phyloP scores from a whole-genome alignment of 2,329 filamentous ascomycete genomes.

The Sporothrix phasma region DNA sequence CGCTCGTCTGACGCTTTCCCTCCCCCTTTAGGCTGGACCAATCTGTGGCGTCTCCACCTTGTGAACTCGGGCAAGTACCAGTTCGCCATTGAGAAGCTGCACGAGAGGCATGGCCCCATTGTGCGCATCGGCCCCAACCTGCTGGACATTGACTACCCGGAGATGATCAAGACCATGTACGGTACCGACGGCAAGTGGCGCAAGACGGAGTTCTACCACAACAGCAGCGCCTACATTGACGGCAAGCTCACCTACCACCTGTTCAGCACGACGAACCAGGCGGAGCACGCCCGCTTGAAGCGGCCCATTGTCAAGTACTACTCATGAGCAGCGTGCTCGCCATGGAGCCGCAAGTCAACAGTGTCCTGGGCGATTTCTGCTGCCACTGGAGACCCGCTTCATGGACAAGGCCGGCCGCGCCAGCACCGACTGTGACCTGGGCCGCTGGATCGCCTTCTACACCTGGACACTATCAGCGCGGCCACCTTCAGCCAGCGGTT shows the following conservation, averaged over 20 bases:
- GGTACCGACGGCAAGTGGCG: conserved; percentile 23
- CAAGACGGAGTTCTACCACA: conserved; percentile 10
- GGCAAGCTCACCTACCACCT: conserved; percentile 30
- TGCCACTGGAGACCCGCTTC: not conserved
- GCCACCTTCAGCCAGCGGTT: not conserved
- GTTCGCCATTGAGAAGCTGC: conserved; percentile 22
- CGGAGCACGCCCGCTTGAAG: conserved; percentile 27
- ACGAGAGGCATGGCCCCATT: conserved; percentile 28
- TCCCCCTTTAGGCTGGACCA: not conserved
- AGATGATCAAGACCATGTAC: conserved; percentile 30
- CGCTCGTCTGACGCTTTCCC: too few relatives aligned
- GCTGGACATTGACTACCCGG: conserved; percentile 29
- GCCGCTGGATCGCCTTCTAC: not conserved
- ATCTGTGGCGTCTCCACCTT: not conserved
- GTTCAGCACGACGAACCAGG: conserved; percentile 28
- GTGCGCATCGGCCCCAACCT: conserved; percentile 33
- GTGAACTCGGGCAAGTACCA: conserved; percentile 20
- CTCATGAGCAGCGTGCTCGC: conserved; percentile 23
- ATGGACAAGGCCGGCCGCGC: not conserved
- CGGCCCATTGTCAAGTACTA: conserved; percentile 30
- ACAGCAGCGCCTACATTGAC: conserved; percentile 20
- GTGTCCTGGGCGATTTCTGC: conserved; percentile 24
- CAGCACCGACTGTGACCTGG: not conserved
- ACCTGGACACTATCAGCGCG: not conserved
- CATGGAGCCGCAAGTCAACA: conserved; percentile 38